Evolutionary conservation across 257 asterid genomes (phyloP), one percentile per base, ranked within the genome.

Genomic region (Salvia miltiorrhiza): DNA sequence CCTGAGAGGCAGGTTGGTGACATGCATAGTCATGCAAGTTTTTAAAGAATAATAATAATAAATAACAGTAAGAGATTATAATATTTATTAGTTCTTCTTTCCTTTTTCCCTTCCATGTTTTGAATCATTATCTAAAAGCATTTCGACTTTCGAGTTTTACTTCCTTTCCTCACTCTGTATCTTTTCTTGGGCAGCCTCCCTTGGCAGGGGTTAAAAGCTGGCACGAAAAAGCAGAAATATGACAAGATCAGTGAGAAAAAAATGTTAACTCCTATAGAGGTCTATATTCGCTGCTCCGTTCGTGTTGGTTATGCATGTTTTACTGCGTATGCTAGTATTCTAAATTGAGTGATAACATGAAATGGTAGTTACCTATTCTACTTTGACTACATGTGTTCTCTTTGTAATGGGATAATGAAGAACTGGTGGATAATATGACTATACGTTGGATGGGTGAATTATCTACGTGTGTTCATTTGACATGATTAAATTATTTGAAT

Each of bases 201-300:
- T 9, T 93, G 97, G 98, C 98, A 93, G 85, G 97, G 97, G 69
- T 76, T 93, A 63, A 90, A 84, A 93, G 97, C 98, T 72, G 96
- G 92, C 75, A 90, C 93, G 72, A 93, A 93, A 85, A 93, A 90
- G 85, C 95, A 93, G 86, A 93, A 93, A 73, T 93, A 93, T 74
- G 97, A 93, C 84, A 93, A 76, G 83, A 93, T 93, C 72, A 93
- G 98, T 71, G 98, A 93, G 84, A 90, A 93, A 84, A 93, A 93
- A 85, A 84, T 88, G 97, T 67, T 87, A 63, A 90, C 98, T 63
- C 90, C 97, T 58, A 83, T 88, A 72, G 97, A 90, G 98, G 98
- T 93, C 75, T 70, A 49, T 69, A n/a, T 59, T 39, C 57, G 20
- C 57, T 43, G 70, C 62, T 66, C 41, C 39, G 37, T 30, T 72